Evolutionary conservation across 768 basidiomycete species (phyloP).

Genomic region (Lentinula guzmanii): DNA sequence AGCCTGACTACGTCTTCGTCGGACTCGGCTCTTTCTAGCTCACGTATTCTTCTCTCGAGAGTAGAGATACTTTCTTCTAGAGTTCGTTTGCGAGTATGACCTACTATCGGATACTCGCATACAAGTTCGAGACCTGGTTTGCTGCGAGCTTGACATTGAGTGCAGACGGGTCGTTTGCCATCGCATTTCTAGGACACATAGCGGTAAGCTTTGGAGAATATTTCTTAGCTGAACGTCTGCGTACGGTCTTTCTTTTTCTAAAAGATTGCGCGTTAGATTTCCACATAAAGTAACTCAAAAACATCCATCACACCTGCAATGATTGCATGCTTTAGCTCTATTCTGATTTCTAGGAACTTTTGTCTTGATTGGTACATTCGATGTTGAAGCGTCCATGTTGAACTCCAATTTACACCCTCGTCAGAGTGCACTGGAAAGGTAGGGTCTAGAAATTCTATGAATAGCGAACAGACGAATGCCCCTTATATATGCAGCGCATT

Average conservation of each 20-base stretch:
- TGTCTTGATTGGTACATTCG: background rate
- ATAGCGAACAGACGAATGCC: background rate
- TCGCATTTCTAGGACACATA: constrained; percentile 30
- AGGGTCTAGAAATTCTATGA: background rate
- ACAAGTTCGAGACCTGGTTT: constrained; percentile 22
- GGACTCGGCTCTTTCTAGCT: constrained; percentile 25
- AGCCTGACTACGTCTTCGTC: constrained; percentile 11
- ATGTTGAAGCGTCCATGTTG: background rate
- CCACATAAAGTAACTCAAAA: background rate
- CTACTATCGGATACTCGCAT: constrained; percentile 38
- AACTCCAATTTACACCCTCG: no score
- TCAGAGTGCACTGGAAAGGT: background rate
- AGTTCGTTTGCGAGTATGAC: constrained; percentile 27
- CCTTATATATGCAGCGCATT: background rate
- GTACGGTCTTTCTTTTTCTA: background rate
- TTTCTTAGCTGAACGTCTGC: constrained; percentile 18
- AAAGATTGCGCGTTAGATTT: background rate
- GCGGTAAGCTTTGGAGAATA: background rate
- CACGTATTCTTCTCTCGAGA: constrained; percentile 30
- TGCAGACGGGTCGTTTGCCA: constrained; percentile 30
- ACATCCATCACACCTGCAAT: background rate
- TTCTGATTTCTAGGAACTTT: constrained; percentile 1
- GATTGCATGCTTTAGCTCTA: constrained; percentile 2
- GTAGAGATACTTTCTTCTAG: constrained; percentile 36
- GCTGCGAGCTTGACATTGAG: constrained; percentile 29